Evolutionary conservation across 306 rosid species (phyloP).

Genomic region (Dalbergia oliveri): DNA sequence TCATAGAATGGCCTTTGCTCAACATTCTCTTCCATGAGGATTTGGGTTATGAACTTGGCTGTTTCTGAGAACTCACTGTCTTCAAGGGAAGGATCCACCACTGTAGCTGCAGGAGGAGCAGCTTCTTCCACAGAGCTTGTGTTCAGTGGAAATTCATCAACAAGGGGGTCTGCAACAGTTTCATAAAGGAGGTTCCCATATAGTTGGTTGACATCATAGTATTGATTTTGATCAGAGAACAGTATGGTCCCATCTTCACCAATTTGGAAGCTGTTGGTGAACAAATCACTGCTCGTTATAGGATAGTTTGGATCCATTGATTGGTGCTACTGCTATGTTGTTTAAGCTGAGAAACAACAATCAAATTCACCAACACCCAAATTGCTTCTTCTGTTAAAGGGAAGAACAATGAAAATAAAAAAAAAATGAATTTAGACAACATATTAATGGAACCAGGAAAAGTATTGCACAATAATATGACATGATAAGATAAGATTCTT

Average conservation of each 20-base stretch:
- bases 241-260: constrained; percentile 7
- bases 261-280: background rate
- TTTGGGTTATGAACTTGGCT: constrained; percentile 47
- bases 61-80: constrained; percentile 61
- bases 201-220: background rate
- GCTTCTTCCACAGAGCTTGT: background rate
- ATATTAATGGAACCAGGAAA: background rate
- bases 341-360: background rate
- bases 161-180: background rate
- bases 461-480: background rate
- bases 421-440: background rate
- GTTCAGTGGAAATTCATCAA: constrained; percentile 18
- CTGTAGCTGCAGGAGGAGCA: background rate
- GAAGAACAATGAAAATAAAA: background rate
- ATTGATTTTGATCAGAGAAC: constrained; percentile 23
- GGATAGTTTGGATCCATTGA: constrained; percentile 52
- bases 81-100: constrained; percentile 41
- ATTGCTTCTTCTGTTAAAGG: background rate
- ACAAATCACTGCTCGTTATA: background rate
- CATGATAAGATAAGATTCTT: too few species aligned
- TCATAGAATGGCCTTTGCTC: constrained; percentile 64
- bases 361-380: background rate
- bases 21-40: constrained; percentile 82
- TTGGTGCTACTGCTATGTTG: background rate
- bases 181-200: constrained; percentile 8